phyloP scores from a whole-genome alignment of 2,329 filamentous ascomycete species.

The Fusarium xylarioides region DNA sequence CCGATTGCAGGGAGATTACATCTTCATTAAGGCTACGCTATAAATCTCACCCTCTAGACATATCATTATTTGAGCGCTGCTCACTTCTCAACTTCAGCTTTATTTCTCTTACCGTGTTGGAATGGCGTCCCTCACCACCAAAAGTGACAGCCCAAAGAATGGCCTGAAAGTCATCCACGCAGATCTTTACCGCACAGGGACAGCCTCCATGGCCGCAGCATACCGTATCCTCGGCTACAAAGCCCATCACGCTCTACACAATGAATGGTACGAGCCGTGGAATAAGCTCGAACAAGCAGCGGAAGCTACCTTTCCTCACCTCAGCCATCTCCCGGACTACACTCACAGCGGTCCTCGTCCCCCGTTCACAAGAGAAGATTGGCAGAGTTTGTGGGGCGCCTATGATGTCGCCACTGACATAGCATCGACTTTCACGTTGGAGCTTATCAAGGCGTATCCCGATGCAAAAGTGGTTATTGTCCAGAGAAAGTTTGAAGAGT shows the following conservation, averaged over 20 bases:
- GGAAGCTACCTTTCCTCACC: slow-evolving; percentile 14
- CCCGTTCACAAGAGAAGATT: background rate
- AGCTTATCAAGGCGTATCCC: slow-evolving; percentile 11
- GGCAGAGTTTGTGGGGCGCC: slow-evolving; percentile 3
- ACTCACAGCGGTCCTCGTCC: background rate
- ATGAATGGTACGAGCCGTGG: background rate
- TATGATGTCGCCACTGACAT: slow-evolving; percentile 13
- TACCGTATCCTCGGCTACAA: slow-evolving; percentile 2
- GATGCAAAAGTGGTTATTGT: slow-evolving; percentile 14
- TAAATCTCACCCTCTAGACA: fast-evolving
- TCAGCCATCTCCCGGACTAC: background rate
- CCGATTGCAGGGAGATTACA: fast-evolving
- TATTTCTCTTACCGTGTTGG: fast-evolving
- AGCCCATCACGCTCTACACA: background rate
- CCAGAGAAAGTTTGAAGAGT: background rate
- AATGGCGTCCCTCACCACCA: background rate
- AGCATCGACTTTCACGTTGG: background rate
- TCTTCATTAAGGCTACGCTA: fast-evolving
- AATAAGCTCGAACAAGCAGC: background rate
- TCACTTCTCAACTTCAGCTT: fast-evolving
- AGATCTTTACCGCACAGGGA: slow-evolving; percentile 4
- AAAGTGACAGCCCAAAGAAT: fast-evolving
- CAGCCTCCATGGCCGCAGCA: slow-evolving; percentile 7
- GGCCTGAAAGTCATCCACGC: slow-evolving; percentile 8
- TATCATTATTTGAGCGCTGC: fast-evolving